A percentile compares a stretch with the other conserved stretches of the same genome.
These are phyloP conservation scores for Batkoa obscura DNA, from an alignment of 371 early-diverging fungal species.

Conservation along the genomic window DNA sequence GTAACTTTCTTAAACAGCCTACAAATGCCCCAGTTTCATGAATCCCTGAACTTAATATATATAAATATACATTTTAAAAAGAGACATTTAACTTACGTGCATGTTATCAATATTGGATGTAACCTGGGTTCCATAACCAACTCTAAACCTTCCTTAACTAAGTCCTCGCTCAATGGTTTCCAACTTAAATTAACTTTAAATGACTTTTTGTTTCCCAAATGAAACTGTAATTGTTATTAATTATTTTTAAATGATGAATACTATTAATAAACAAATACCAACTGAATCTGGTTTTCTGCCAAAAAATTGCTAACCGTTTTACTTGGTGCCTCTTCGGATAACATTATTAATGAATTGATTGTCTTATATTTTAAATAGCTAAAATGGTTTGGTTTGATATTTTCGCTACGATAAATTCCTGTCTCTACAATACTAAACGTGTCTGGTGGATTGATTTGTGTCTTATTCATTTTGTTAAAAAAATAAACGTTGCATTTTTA, in stretches of 20 bases:
- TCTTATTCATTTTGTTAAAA: too few relatives aligned
- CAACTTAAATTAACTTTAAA: constrained; percentile 38
- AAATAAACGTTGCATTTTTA: too few relatives aligned
- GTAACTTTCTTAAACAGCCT: constrained; percentile 82
- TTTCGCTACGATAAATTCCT: constrained; percentile 67
- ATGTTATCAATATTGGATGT: constrained; percentile 77
- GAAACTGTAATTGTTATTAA: constrained; percentile 40
- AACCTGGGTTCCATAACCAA: constrained; percentile 46
- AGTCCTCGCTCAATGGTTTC: constrained; percentile 85
- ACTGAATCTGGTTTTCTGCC: not conserved
- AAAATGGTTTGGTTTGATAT: constrained; percentile 48
- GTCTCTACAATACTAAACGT: constrained; percentile 80
- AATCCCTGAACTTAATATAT: constrained; percentile 41
- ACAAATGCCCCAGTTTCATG: constrained; percentile 60
- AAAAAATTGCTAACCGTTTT: constrained; percentile 54
- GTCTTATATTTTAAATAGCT: constrained; percentile 56
- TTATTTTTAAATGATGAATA: constrained; percentile 22
- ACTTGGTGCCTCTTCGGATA: constrained; percentile 72
- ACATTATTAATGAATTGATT: constrained; percentile 58
- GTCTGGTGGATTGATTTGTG: constrained; percentile 47
- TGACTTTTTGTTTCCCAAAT: constrained; percentile 20
- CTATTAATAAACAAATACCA: not conserved
- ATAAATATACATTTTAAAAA: constrained; percentile 1
- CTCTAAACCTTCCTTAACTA: constrained; percentile 83
- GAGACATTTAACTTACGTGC: constrained; percentile 40